Evolutionary conservation across 805 yeast species (phyloP).

Genomic region (Kodamaea kaohsiungensis): DNA sequence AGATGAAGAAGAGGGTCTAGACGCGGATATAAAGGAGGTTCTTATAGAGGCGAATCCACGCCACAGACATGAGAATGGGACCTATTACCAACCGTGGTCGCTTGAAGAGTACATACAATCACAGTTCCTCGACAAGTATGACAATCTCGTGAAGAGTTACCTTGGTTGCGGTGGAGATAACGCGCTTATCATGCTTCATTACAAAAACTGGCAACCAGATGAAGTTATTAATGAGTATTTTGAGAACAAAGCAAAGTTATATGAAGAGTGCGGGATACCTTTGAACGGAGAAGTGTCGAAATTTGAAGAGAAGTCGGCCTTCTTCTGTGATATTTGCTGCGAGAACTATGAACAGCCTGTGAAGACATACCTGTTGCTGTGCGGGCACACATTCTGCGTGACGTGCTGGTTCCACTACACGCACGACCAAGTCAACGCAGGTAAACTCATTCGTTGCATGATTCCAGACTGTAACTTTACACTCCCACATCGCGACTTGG

Average conservation of each 20-base stretch:
- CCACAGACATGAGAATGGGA: constrained; percentile 12
- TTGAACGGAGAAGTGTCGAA: neutral
- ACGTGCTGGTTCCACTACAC: constrained; percentile 69
- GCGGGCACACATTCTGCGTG: constrained; percentile 72
- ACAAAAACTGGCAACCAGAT: constrained; percentile 41
- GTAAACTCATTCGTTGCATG: constrained; percentile 64
- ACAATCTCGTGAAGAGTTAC: constrained; percentile 21
- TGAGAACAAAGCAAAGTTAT: constrained; percentile 29
- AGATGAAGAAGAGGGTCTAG: constrained; percentile 4
- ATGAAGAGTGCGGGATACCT: constrained; percentile 30
- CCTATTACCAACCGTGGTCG: constrained; percentile 29
- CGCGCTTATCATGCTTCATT: constrained; percentile 35
- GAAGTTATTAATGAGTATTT: constrained; percentile 38
- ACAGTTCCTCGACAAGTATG: constrained; percentile 24
- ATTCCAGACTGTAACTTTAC: constrained; percentile 51
- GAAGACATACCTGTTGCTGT: constrained; percentile 51
- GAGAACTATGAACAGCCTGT: constrained; percentile 41
- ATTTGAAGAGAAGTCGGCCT: constrained; percentile 20
- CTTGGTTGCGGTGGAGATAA: constrained; percentile 32
- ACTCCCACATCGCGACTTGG: constrained; percentile 45
- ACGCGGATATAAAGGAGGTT: constrained; percentile 12
- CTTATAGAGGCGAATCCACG: constrained; percentile 3
- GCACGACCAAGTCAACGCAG: constrained; percentile 40
- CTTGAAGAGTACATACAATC: constrained; percentile 25
- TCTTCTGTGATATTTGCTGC: constrained; percentile 72